phyloP scores from a whole-genome alignment of 768 basidiomycete species.

The Mycena alexandri region DNA sequence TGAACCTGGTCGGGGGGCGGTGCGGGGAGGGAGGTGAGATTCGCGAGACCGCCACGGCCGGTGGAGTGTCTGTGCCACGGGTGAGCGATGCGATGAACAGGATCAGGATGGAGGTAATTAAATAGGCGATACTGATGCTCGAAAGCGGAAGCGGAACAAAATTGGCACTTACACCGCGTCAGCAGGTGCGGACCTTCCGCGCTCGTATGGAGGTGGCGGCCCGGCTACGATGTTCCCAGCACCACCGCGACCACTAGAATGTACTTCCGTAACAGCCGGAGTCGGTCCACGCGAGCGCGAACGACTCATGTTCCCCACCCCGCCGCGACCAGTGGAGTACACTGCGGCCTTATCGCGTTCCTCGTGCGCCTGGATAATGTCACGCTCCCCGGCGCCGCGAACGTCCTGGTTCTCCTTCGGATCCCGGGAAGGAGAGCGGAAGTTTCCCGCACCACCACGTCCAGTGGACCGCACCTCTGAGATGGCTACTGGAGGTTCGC shows the following conservation, averaged over 20 bases:
- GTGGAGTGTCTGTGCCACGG: conserved; percentile 65
- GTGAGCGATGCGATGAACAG: not conserved
- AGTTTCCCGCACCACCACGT: conserved; percentile 88
- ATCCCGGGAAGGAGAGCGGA: conserved; percentile 82
- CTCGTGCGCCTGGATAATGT: conserved; percentile 53
- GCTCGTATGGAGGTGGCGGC: conserved; percentile 40
- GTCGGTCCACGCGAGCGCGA: conserved; percentile 57
- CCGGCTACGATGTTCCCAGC: conserved; percentile 66
- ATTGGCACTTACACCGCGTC: conserved; percentile 56
- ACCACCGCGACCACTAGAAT: conserved; percentile 75
- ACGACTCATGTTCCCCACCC: conserved; percentile 71
- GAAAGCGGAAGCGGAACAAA: too few relatives aligned
- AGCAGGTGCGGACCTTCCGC: conserved; percentile 41
- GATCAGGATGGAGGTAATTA: too few relatives aligned
- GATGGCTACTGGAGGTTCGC: conserved; percentile 61
- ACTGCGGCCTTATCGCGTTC: conserved; percentile 43
- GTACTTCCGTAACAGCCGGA: conserved; percentile 41
- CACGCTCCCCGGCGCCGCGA: conserved; percentile 50
- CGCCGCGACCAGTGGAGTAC: conserved; percentile 77
- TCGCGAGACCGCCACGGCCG: conserved; percentile 78
- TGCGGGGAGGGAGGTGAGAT: conserved; percentile 57
- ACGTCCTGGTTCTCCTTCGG: conserved; percentile 45
- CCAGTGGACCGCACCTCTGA: conserved; percentile 70
- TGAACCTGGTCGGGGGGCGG: conserved; percentile 54
- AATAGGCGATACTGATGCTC: too few relatives aligned